phyloP scores from a whole-genome alignment of 768 basidiomycete species.

The Macrolepiota fuliginosa region DNA sequence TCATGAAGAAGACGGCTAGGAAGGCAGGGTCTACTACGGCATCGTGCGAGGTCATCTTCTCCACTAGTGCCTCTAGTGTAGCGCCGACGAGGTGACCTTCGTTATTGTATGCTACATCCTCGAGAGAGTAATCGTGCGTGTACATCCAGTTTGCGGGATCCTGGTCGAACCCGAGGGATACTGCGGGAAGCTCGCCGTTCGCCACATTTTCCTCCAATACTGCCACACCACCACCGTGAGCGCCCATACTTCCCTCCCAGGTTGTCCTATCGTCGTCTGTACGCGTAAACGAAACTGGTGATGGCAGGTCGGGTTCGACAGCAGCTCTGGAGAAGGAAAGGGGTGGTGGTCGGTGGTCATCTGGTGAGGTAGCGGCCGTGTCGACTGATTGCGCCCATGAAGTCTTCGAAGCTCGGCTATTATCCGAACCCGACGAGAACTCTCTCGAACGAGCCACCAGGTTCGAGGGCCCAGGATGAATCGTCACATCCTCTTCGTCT shows the following conservation, averaged over 20 bases:
- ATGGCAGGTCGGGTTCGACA: conserved; percentile 43
- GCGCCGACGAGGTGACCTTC: conserved; percentile 92
- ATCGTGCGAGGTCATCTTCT: conserved; percentile 96
- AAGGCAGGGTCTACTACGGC: conserved; percentile 86
- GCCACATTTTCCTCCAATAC: conserved; percentile 53
- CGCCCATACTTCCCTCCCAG: conserved; percentile 51
- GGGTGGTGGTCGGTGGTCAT: conserved; percentile 36
- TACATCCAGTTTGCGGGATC: conserved; percentile 54
- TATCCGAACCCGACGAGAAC: conserved; percentile 49
- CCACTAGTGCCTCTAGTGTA: conserved; percentile 85
- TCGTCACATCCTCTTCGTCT: conserved; percentile 61
- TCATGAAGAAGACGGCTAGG: conserved; percentile 89
- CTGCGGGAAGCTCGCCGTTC: conserved; percentile 48
- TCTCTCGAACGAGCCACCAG: conserved; percentile 30
- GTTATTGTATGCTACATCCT: conserved; percentile 87
- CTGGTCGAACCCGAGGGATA: conserved; percentile 38
- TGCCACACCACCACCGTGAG: conserved; percentile 24
- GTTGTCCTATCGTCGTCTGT: conserved; percentile 58
- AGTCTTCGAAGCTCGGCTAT: conserved; percentile 46
- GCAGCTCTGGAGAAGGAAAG: conserved; percentile 25
- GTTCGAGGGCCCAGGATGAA: conserved; percentile 45
- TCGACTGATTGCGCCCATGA: conserved; percentile 46
- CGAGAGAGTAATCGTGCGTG: conserved; percentile 75
- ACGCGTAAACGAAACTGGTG: conserved; percentile 48
- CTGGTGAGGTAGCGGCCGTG: conserved; percentile 47